Evolutionary conservation across 352 stramenopile species (phyloP), one percentile per base, ranked within the genome.

Genomic region (Globisporangium acanthophoron): DNA sequence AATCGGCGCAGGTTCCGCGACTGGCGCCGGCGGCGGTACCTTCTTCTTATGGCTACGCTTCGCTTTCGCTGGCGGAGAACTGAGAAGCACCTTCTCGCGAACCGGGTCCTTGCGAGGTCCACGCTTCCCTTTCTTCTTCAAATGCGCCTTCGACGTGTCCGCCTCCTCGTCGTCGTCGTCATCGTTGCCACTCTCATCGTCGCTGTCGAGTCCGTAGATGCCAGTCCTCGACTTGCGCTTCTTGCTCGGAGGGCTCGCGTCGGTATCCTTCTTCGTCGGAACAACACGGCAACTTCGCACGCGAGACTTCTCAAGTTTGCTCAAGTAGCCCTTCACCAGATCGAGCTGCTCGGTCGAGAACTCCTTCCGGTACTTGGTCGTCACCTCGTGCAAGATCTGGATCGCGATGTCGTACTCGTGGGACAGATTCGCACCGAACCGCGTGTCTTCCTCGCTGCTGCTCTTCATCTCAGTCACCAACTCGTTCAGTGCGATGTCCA

Each of bases 331-430:
- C 50, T 90, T 88, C 1, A 86, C 79, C 18, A 96, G 55, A 59
- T 94, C 84, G 50, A 93, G 69, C 48, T 96, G 86, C 9, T 96
- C 84, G 33, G 62, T 74, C 5, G 85, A 92, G 54, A 96, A 96
- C 43, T 92, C 82, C 11, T 88, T 73, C 45, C 73, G 80, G 58
- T 91, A 82, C 53, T 92, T 93, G 5, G 76, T 79, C 12, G 70
- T 86, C 29, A 92, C 81, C 20, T 64, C 76, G 55, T 88, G 87
- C 39, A 96, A 66, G 2, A 96, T 84, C 55, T 90, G 80, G 46
- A 96, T 90, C 20, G 86, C 86, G 51, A 96, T 85, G 51, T 90
- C 83, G 50, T 93, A 96, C 55, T 96, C 86, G 54, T 94, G 86
- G 51, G 89, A 67, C 31, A 91, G 58, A 52, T 93, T 88, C 37